Evolutionary conservation across 495 filamentous ascomycete species (phyloP).

Genomic region (Neurospora intermedia): DNA sequence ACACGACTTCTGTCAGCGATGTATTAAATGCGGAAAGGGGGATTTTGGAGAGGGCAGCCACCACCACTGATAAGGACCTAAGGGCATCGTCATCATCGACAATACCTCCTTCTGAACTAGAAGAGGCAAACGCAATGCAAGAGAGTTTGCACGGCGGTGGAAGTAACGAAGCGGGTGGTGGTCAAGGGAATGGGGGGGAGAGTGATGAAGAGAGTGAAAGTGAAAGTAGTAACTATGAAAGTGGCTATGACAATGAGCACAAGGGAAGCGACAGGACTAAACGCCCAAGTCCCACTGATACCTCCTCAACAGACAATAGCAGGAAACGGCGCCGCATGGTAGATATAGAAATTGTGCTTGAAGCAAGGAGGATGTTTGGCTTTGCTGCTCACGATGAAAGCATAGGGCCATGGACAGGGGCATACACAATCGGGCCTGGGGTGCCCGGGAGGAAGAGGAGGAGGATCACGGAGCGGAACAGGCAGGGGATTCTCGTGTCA

Average conservation of each 20-base stretch:
- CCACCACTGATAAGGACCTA: neutral
- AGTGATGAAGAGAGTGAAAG: neutral
- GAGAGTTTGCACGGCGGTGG: neutral
- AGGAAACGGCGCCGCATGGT: neutral
- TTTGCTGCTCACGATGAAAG: neutral
- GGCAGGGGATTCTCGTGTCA: neutral
- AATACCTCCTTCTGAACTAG: neutral
- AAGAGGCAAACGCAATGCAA: neutral
- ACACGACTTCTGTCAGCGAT: neutral
- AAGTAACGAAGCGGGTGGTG: neutral
- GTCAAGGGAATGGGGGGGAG: neutral
- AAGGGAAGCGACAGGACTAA: neutral
- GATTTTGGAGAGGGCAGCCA: neutral
- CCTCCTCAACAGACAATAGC: neutral
- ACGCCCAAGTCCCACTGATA: neutral
- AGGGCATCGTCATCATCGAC: neutral
- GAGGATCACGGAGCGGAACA: neutral
- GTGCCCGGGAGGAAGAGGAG: neutral
- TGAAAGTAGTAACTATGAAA: neutral
- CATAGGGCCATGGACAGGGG: neutral
- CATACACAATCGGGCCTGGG: neutral
- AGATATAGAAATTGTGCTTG: neutral
- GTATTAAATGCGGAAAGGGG: neutral
- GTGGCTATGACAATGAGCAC: neutral
- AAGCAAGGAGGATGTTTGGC: neutral